phyloP scores from a whole-genome alignment of 345 rosid species.

The Citrus trifoliata region DNA sequence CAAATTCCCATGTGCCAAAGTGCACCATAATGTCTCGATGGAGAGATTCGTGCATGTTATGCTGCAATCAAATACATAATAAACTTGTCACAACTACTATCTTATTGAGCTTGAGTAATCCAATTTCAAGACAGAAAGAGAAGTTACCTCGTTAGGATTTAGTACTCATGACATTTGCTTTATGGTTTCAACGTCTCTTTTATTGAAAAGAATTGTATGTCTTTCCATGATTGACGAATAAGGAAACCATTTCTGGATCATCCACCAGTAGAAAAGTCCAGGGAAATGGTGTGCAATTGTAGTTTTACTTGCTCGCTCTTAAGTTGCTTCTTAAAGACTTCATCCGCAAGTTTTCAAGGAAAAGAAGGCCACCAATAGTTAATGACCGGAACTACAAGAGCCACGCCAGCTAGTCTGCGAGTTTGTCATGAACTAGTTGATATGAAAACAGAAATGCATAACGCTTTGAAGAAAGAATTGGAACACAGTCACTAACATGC shows the following conservation, averaged over 20 bases:
- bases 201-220: conserved; percentile 24
- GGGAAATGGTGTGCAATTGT: conserved; percentile 48
- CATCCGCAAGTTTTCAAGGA: conserved; percentile 31
- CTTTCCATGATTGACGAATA: conserved; percentile 27
- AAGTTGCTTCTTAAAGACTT: conserved; percentile 33
- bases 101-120: neutral
- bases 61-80: conserved; percentile 13
- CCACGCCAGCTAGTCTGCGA: conserved; percentile 50
- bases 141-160: conserved; percentile 30
- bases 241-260: conserved; percentile 55
- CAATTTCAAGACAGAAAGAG: neutral
- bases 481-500: conserved; percentile 4
- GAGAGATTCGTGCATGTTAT: conserved; percentile 34
- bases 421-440: no score
- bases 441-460: no score
- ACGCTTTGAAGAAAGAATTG: neutral
- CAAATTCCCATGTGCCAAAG: no score
- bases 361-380: conserved; percentile 62
- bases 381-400: conserved; percentile 42
- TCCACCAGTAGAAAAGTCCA: conserved; percentile 55
- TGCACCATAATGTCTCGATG: no score
- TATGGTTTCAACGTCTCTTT: conserved; percentile 29
- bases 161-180: conserved; percentile 30
- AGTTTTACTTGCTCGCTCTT: conserved; percentile 36
- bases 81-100: no score